A percentile compares a stretch with the other conserved stretches of the same genome.
Conservation (phyloP, 257 asterid genomes). For the Apocynum venetum region DNA sequence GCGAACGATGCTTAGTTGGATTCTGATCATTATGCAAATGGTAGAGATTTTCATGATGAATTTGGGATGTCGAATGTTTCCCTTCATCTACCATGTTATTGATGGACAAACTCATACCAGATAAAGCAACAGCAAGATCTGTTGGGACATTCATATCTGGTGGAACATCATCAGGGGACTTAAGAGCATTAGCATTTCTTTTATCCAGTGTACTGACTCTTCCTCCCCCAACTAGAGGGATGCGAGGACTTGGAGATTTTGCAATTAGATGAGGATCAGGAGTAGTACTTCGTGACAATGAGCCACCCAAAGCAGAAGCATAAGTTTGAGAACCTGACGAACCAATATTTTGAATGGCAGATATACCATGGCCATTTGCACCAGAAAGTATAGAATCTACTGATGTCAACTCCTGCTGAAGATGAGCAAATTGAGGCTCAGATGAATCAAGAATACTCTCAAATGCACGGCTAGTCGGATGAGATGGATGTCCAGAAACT, state of each 20-base stretch:
- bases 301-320: constrained; percentile 52
- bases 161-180: constrained; percentile 30
- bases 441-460: constrained; percentile 36
- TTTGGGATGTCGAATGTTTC: constrained; percentile 32
- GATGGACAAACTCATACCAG: constrained; percentile 57
- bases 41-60: constrained; percentile 32
- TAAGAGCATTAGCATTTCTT: constrained; percentile 27
- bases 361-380: constrained; percentile 30
- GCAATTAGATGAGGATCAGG: constrained; percentile 56
- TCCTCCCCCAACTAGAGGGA: constrained; percentile 44
- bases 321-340: constrained; percentile 41
- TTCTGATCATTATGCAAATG: constrained; percentile 35
- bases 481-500: constrained; percentile 49
- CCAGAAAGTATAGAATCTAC: constrained; percentile 34
- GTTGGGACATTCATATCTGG: constrained; percentile 34
- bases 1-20: constrained; percentile 27
- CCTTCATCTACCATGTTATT: constrained; percentile 42
- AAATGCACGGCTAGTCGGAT: constrained; percentile 37
- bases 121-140: constrained; percentile 55
- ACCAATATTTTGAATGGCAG: constrained; percentile 33
- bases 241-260: constrained; percentile 58
- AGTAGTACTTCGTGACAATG: constrained; percentile 55
- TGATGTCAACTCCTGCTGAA: constrained; percentile 38
- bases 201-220: constrained; percentile 40
- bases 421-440: constrained; percentile 33